Conservation (phyloP, 441 rosid genomes). For the Gossypium lobatum region DNA sequence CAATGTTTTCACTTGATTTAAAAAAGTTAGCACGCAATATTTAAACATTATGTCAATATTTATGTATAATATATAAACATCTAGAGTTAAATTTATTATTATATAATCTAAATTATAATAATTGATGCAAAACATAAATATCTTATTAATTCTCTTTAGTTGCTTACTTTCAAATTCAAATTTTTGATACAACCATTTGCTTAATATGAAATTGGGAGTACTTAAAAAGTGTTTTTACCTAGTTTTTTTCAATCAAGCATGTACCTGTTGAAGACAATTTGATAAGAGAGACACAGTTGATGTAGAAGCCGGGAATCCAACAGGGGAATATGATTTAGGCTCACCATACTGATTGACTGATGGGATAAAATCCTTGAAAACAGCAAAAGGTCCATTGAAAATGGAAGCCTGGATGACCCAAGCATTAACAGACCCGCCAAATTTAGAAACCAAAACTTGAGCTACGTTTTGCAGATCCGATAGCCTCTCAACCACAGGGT, state of each 20-base stretch:
- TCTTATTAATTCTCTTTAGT: too few relatives aligned
- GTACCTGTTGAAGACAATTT: conserved; percentile 58
- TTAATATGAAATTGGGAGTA: too few relatives aligned
- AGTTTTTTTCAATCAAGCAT: not conserved
- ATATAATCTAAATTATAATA: too few relatives aligned
- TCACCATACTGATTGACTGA: conserved; percentile 49
- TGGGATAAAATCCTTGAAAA: conserved; percentile 67
- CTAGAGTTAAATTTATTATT: too few relatives aligned
- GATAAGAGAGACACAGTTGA: conserved; percentile 51
- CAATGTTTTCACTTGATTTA: too few relatives aligned
- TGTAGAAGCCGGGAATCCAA: conserved; percentile 65
- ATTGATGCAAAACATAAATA: too few relatives aligned
- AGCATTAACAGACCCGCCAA: conserved; percentile 53
- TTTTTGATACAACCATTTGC: too few relatives aligned
- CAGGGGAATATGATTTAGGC: conserved; percentile 48
- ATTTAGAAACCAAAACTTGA: conserved; percentile 63
- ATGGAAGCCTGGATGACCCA: conserved; percentile 66
- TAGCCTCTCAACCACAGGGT: conserved; percentile 63
- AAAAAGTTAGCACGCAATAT: too few relatives aligned
- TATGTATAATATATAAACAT: too few relatives aligned
- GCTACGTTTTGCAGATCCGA: conserved; percentile 57
- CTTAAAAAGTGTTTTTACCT: not conserved
- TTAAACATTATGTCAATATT: too few relatives aligned
- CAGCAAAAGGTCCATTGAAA: conserved; percentile 69
- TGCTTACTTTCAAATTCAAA: too few relatives aligned